phyloP scores from a whole-genome alignment of 225 moss, liverwort and hornwort genomes.

The Marchantia polymorpha region DNA sequence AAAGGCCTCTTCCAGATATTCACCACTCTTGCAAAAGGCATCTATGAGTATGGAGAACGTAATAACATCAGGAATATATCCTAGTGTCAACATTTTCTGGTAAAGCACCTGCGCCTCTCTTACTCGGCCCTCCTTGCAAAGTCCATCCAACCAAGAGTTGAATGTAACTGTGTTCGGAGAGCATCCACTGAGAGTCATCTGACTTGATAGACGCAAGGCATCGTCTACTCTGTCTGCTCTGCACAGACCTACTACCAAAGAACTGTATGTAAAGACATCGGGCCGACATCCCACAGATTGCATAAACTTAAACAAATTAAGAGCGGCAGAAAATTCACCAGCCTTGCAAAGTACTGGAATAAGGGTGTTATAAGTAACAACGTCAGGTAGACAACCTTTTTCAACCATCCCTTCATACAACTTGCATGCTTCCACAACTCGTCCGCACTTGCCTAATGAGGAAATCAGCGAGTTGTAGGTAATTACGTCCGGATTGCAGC shows the following conservation, averaged over 20 bases:
- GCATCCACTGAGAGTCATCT: constrained; percentile 38
- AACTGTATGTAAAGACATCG: constrained; percentile 37
- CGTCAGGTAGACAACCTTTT: constrained; percentile 32
- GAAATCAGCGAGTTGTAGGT: constrained; percentile 38
- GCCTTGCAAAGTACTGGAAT: constrained; percentile 30
- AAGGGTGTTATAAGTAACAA: constrained; percentile 36
- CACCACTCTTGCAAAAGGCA: constrained; percentile 30
- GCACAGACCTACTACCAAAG: constrained; percentile 30
- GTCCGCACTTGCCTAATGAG: constrained; percentile 32
- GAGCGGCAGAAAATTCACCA: constrained; percentile 23
- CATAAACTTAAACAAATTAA: constrained; percentile 32
- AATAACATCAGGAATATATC: constrained; percentile 41
- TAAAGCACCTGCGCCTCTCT: constrained; percentile 32
- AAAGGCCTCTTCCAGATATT: constrained; percentile 35
- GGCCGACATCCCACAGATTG: constrained; percentile 31
- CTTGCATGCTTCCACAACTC: constrained; percentile 24
- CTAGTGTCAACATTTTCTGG: constrained; percentile 29
- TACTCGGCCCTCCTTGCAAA: constrained; percentile 40
- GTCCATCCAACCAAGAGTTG: constrained; percentile 44
- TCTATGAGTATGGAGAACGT: constrained; percentile 44
- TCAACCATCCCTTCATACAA: constrained; percentile 32
- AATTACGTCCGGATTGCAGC: constrained; percentile 32
- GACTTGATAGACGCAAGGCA: constrained; percentile 27
- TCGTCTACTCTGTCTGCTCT: constrained; percentile 30
- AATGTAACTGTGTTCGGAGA: constrained; percentile 42